phyloP scores from a whole-genome alignment of 1,284 basidiomycete genomes.

The Heliocybe sulcata region DNA sequence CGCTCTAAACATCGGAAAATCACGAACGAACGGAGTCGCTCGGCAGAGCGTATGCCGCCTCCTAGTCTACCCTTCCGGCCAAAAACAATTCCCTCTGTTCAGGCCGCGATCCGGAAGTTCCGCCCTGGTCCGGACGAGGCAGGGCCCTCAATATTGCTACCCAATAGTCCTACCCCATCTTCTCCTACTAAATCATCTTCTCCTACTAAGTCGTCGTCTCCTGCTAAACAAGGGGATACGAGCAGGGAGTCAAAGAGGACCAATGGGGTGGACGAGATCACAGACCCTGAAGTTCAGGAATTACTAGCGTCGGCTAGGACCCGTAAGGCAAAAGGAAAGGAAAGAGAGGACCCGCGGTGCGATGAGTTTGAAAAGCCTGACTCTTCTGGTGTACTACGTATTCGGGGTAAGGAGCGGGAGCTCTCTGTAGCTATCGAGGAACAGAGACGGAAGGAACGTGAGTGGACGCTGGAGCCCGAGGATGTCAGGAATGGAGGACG shows the following conservation, averaged over 20 bases:
- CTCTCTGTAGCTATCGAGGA: conserved; percentile 44
- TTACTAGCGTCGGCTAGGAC: background rate
- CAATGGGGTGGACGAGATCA: background rate
- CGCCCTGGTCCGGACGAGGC: conserved; percentile 22
- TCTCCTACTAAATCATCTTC: conserved; percentile 4
- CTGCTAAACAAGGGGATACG: conserved; percentile 9
- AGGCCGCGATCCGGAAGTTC: conserved; percentile 36
- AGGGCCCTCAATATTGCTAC: conserved; percentile 32
- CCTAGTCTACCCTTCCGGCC: conserved; percentile 24
- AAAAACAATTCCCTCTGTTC: conserved; percentile 28
- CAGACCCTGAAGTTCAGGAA: background rate
- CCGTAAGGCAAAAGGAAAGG: background rate
- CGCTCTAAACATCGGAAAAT: background rate
- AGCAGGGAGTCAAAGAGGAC: background rate
- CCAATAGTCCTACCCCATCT: conserved; percentile 10
- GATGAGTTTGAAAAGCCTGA: conserved; percentile 20
- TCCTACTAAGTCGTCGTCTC: conserved; percentile 2
- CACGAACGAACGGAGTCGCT: background rate
- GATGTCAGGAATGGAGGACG: conserved; percentile 13
- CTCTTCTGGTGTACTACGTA: conserved; percentile 35
- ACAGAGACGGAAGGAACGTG: conserved; percentile 35
- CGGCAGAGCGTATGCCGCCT: conserved; percentile 8
- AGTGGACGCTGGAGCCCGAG: conserved; percentile 23
- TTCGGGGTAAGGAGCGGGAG: conserved; percentile 55
- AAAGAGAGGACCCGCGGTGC: background rate